Conservation (phyloP, 768 basidiomycete genomes). For the Leucocoprinus sp. region DNA sequence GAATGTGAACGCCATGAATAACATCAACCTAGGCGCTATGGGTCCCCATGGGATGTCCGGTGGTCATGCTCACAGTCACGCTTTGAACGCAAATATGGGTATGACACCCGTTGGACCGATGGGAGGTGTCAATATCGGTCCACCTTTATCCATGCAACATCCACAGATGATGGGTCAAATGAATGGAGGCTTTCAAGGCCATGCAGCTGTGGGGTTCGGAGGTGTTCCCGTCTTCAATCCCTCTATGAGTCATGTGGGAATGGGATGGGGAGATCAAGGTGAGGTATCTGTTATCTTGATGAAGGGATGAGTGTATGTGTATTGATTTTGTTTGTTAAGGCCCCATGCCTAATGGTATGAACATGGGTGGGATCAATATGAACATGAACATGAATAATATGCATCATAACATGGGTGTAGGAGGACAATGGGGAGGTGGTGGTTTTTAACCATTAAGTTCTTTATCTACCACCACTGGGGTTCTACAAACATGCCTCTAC, state of each 20-base stretch:
- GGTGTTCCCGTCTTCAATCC: conserved; percentile 13
- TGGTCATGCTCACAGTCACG: conserved; percentile 4
- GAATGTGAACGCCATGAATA: conserved; percentile 12
- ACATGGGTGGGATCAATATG: conserved; percentile 19
- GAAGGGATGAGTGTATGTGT: conserved; percentile 11
- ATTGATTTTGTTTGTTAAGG: conserved; percentile 1
- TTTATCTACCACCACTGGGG: no score
- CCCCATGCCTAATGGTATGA: conserved; percentile 17
- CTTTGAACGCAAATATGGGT: conserved; percentile 8
- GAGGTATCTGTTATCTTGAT: conserved; percentile 4
- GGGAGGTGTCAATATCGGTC: conserved; percentile 13
- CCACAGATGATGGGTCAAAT: conserved; percentile 26
- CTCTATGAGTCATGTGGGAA: conserved; percentile 13
- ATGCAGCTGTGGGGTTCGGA: conserved; percentile 25
- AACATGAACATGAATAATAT: conserved; percentile 16
- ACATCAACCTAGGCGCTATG: conserved; percentile 16
- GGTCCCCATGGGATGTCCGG: conserved; percentile 11
- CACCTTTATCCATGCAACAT: conserved; percentile 16
- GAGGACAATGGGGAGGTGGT: conserved; percentile 17
- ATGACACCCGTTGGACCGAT: conserved; percentile 12
- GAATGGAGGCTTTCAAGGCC: conserved; percentile 17
- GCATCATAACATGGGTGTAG: conserved; percentile 18
- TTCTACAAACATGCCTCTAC: no score
- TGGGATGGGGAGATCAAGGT: conserved; percentile 14
- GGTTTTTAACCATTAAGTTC: conserved; percentile 13